A percentile compares a stretch with the other conserved stretches of the same genome.
These are phyloP conservation scores for Remersonia thermophila DNA, from an alignment of 2,329 filamentous ascomycete species.

Conservation along the genomic window DNA sequence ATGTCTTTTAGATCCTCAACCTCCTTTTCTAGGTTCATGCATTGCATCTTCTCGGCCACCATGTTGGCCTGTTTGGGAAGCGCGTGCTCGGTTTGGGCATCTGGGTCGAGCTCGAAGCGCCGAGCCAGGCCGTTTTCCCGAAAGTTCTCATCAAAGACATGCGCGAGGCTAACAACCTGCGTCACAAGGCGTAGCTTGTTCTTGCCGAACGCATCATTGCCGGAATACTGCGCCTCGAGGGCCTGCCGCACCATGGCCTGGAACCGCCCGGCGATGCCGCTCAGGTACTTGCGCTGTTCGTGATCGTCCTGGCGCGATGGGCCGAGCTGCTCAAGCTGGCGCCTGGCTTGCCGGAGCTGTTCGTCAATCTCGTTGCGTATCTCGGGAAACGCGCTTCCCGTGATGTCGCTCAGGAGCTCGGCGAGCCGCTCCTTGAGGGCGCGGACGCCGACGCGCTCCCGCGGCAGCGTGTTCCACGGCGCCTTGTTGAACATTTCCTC, in stretches of 20 bases:
- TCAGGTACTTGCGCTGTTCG: conserved; percentile 25
- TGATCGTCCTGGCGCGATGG: conserved; percentile 9
- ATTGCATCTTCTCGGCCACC: too few species aligned
- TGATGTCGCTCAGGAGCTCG: conserved; percentile 19
- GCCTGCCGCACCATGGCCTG: conserved; percentile 19
- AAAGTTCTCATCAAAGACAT: conserved; percentile 23
- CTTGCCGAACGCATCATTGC: conserved; percentile 20
- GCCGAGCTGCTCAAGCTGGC: conserved; percentile 5
- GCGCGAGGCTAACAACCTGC: conserved; percentile 26
- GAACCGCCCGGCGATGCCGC: conserved; percentile 24
- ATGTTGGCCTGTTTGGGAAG: too few species aligned
- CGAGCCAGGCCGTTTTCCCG: conserved; percentile 4
- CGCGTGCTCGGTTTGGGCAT: too few species aligned
- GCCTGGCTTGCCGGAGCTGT: conserved; percentile 2
- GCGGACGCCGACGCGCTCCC: conserved; percentile 15
- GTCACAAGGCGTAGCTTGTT: conserved; percentile 27
- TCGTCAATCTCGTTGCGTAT: conserved; percentile 15
- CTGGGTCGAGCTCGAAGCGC: conserved; percentile 5
- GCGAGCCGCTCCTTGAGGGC: conserved; percentile 17
- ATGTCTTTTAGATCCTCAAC: too few species aligned
- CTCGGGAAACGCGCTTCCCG: conserved; percentile 19
- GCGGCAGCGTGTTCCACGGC: conserved; percentile 14
- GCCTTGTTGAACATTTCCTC: conserved; percentile 9
- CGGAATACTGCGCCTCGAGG: conserved; percentile 25
- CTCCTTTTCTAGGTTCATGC: too few species aligned